Base-by-base conservation (phyloP, 306 rosid species). In the Castanea mollissima region DNA sequence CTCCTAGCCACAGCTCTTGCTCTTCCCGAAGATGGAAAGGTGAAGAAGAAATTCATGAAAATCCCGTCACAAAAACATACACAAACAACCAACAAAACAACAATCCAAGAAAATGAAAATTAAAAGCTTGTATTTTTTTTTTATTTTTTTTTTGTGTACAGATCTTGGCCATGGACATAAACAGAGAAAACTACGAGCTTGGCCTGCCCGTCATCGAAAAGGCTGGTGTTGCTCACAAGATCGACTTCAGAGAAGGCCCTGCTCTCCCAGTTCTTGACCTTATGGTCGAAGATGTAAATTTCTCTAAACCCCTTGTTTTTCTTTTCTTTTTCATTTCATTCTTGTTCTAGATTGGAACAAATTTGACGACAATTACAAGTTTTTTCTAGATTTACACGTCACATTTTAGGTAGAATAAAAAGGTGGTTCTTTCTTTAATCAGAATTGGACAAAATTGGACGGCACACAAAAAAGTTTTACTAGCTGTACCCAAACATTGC, bases 1-100 rank as follows among this genome's bases (percentile, higher is more conserved):
- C 89, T 94, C 46, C 97, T 94, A 1, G 97, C 98, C 82, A 94
- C 98, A 0, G 98, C 98, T 73, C 90, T 94, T 15, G 98, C 98
- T 54, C 73, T 94, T 77, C 98, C 98, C 6, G 97, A 94, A 4
- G 97, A 94, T 64, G 98, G 98, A 87, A 86, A 89, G 97, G 98
- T 94, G 72, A 10, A 14, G 8, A 18, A 41, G 54, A 10, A 49
- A 49, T 13, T 49, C 14, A 49, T 49, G 54, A 49, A 49, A 49
- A 3, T 16, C 54, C 54, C 54, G 12, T 49, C 5, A 49, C 16
- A 49, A 49, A 67, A 9, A 8, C 72, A 67, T 34, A 18, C 32
- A 21, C 2, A 14, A 14, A 4, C 38, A 2, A 56, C 13, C 44
- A 57, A 71, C 56, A 76, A 54, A 54, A 55, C 29, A n/a, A 35